A percentile compares a stretch with the other conserved stretches of the same genome.
These are phyloP conservation scores for Cytospora chrysosperma DNA, from an alignment of 2,329 filamentous ascomycete species.

Conservation along the genomic window DNA sequence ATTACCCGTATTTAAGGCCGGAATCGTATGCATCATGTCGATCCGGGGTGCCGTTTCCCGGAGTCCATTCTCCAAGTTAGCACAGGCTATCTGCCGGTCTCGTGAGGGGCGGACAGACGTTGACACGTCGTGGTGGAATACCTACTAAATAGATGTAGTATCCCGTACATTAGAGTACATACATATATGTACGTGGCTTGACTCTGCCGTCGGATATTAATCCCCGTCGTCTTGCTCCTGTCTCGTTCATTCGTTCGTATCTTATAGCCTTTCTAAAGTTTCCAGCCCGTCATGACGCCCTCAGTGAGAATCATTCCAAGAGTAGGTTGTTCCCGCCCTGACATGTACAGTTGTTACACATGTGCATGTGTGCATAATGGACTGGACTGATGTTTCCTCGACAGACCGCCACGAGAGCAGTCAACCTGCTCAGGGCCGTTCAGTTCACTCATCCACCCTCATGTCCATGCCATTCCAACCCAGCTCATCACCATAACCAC, in stretches of 20 bases:
- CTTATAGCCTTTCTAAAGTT: not conserved
- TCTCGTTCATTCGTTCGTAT: not conserved
- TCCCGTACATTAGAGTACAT: too few relatives aligned
- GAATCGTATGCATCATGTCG: not conserved
- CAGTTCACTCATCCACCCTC: constrained; percentile 84
- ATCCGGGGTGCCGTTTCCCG: not conserved
- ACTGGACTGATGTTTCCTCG: not conserved
- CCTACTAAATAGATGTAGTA: too few relatives aligned
- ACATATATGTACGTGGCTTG: not conserved
- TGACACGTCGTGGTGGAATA: too few relatives aligned
- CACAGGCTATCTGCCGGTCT: not conserved
- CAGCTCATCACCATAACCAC: constrained; percentile 70
- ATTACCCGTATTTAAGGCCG: not conserved
- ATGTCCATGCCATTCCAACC: constrained; percentile 92
- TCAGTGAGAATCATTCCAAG: constrained; percentile 37
- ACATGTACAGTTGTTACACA: too few relatives aligned
- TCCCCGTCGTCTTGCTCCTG: not conserved
- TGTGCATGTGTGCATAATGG: too few relatives aligned
- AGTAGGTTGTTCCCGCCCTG: too few relatives aligned
- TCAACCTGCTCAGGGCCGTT: constrained; percentile 79
- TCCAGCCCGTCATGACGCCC: constrained; percentile 30
- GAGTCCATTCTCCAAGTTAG: not conserved
- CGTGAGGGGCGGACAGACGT: not conserved
- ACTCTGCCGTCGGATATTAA: not conserved
- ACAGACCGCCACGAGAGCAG: constrained; percentile 62